Evolutionary conservation across 495 filamentous ascomycete species (phyloP).

Genomic region (Lasiosphaeria ovina): DNA sequence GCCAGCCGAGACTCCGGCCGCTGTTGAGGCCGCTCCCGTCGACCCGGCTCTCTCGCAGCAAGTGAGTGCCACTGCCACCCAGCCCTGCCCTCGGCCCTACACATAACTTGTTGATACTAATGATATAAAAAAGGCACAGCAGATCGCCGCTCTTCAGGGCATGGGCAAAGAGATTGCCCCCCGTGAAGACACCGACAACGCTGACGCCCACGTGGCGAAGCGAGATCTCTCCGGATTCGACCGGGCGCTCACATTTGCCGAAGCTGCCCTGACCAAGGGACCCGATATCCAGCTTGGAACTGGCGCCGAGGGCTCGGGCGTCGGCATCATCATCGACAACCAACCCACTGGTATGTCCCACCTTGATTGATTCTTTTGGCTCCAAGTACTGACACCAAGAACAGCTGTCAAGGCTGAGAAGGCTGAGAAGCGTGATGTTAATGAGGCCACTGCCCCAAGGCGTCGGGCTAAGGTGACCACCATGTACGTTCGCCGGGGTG

Average conservation of each 20-base stretch:
- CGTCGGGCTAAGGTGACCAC: conserved; percentile 47
- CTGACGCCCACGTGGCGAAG: conserved; percentile 26
- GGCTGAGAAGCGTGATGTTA: conserved; percentile 29
- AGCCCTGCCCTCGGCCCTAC: not conserved
- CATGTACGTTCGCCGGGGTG: conserved; percentile 48
- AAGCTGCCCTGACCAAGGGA: conserved; percentile 45
- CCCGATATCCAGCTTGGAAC: conserved; percentile 48
- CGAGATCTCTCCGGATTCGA: conserved; percentile 49
- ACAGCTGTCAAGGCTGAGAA: conserved; percentile 9
- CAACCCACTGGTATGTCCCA: conserved; percentile 26
- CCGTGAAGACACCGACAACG: conserved; percentile 19
- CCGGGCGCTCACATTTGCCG: conserved; percentile 46
- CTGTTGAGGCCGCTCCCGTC: conserved; percentile 22
- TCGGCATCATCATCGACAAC: conserved; percentile 50
- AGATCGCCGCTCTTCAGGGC: conserved; percentile 45
- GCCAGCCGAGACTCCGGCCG: not conserved
- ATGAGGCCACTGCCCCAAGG: conserved; percentile 29
- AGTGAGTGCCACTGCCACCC: conserved; percentile 18
- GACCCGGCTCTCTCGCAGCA: conserved; percentile 40
- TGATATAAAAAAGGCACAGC: conserved; percentile 27
- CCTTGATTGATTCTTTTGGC: not conserved
- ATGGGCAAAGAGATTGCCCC: conserved; percentile 52
- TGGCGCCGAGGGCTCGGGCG: conserved; percentile 45
- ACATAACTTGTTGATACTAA: not conserved
- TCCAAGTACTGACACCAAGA: not conserved